Percentiles rank a stretch among this genome's conserved stretches.
These are phyloP conservation scores for Fusarium sp. DNA, from an alignment of 2,329 filamentous ascomycete species.

Conservation along the genomic window DNA sequence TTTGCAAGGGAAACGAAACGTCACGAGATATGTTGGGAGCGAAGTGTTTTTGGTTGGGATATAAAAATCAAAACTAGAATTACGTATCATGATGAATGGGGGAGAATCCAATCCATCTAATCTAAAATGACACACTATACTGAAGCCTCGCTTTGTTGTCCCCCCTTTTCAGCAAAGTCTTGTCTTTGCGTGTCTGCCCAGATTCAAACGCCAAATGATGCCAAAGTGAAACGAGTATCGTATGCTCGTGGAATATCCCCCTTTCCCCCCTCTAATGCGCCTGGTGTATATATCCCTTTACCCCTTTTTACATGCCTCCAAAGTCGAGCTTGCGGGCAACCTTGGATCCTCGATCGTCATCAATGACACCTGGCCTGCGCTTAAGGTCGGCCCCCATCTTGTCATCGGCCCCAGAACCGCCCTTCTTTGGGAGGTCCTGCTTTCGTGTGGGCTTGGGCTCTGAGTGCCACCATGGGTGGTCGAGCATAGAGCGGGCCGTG, in stretches of 20 bases:
- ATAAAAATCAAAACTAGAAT: slow-evolving; percentile 8
- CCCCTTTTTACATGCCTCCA: slow-evolving; percentile 54
- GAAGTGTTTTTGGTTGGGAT: slow-evolving; percentile 24
- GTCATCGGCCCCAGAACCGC: slow-evolving; percentile 75
- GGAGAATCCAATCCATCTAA: slow-evolving; percentile 13
- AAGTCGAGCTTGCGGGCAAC: slow-evolving; percentile 88
- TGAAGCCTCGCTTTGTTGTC: background rate
- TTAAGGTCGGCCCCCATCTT: slow-evolving; percentile 87
- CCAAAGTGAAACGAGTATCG: slow-evolving; percentile 6
- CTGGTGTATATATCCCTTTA: background rate
- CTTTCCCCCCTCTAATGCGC: background rate
- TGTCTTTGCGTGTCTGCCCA: background rate
- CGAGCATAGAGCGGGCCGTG: slow-evolving; percentile 79
- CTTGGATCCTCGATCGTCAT: slow-evolving; percentile 75
- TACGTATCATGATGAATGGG: slow-evolving; percentile 26
- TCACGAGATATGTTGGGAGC: slow-evolving; percentile 27
- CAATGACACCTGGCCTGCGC: slow-evolving; percentile 74
- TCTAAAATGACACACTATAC: background rate
- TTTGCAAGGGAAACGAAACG: slow-evolving; percentile 5
- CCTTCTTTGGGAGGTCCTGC: slow-evolving; percentile 82
- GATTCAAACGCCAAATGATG: slow-evolving; percentile 28
- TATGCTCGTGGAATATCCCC: background rate
- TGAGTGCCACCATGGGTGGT: slow-evolving; percentile 86
- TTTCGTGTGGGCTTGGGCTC: slow-evolving; percentile 87
- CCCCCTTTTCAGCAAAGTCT: slow-evolving; percentile 4